A percentile compares a stretch with the other conserved stretches of the same genome.
Evolutionary conservation across 441 rosid genomes (phyloP).

Genomic region (Croton setiger): DNA sequence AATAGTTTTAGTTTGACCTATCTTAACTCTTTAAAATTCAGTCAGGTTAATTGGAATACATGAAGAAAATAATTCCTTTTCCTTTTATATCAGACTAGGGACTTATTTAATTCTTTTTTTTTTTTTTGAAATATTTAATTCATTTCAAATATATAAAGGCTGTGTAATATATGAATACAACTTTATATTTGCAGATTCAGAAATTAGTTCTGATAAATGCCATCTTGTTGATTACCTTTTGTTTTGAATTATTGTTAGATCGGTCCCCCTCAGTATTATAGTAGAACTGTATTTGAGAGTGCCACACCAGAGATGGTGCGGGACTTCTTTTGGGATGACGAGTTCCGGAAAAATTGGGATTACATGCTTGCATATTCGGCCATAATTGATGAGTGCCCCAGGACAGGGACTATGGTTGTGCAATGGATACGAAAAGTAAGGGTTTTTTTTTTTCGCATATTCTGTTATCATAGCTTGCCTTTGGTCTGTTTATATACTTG

Average conservation of each 20-base stretch:
- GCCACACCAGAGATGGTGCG: slow-evolving; percentile 91
- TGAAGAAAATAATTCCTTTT: too few relatives aligned
- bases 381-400: slow-evolving; percentile 61
- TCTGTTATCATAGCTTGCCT: too few relatives aligned
- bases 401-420: slow-evolving; percentile 75
- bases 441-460: background rate
- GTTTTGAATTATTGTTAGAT: slow-evolving; percentile 35
- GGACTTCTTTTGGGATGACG: slow-evolving; percentile 97
- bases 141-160: too few relatives aligned
- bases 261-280: slow-evolving; percentile 91
- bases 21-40: too few relatives aligned
- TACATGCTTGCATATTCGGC: slow-evolving; percentile 67
- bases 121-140: too few relatives aligned
- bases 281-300: slow-evolving; percentile 78
- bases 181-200: background rate
- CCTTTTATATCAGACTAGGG: too few relatives aligned
- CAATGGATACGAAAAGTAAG: slow-evolving; percentile 96
- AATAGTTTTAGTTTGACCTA: too few relatives aligned
- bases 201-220: background rate
- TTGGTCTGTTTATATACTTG: slow-evolving; percentile 6
- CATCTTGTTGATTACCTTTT: slow-evolving; percentile 23
- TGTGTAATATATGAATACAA: too few relatives aligned
- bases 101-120: too few relatives aligned
- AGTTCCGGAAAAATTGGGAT: slow-evolving; percentile 73
- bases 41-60: too few relatives aligned